phyloP scores from a whole-genome alignment of 352 stramenopile species.

The Paralagenidium karlingii region DNA sequence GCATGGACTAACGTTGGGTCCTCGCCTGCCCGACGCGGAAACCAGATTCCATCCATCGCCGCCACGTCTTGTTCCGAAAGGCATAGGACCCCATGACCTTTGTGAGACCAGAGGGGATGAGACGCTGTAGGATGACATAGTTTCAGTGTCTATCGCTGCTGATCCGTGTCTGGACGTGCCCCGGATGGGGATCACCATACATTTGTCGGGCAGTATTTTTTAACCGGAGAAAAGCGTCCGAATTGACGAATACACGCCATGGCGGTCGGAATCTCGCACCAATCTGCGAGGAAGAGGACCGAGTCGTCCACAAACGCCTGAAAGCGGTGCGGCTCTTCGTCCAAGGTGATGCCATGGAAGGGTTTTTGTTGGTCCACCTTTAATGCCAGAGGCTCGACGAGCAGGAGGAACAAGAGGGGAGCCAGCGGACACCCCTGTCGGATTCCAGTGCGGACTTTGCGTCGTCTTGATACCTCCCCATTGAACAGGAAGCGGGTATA shows the following conservation, averaged over 20 bases:
- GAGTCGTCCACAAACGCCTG: conserved; percentile 17
- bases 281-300: not conserved
- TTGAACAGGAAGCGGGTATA: conserved; percentile 4
- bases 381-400: conserved; percentile 6
- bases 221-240: conserved; percentile 4
- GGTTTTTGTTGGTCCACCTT: conserved; percentile 1
- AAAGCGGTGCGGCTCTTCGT: not conserved
- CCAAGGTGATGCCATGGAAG: not conserved
- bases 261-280: not conserved
- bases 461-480: conserved; percentile 1
- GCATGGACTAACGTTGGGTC: too few relatives aligned
- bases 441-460: conserved; percentile 5
- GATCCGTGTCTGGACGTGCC: too few relatives aligned
- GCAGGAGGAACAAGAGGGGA: conserved; percentile 12
- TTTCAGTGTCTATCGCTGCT: too few relatives aligned
- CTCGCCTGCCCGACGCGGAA: too few relatives aligned
- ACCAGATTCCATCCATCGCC: too few relatives aligned
- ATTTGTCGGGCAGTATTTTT: conserved; percentile 7
- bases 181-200: conserved; percentile 2
- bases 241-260: conserved; percentile 1
- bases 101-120: too few relatives aligned
- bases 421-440: conserved; percentile 12
- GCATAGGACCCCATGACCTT: too few relatives aligned
- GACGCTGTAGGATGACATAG: too few relatives aligned
- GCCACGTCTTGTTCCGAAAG: too few relatives aligned